Evolutionary conservation across 2,329 filamentous ascomycete genomes (phyloP).

Genomic region (Paecilomyces sp.): DNA sequence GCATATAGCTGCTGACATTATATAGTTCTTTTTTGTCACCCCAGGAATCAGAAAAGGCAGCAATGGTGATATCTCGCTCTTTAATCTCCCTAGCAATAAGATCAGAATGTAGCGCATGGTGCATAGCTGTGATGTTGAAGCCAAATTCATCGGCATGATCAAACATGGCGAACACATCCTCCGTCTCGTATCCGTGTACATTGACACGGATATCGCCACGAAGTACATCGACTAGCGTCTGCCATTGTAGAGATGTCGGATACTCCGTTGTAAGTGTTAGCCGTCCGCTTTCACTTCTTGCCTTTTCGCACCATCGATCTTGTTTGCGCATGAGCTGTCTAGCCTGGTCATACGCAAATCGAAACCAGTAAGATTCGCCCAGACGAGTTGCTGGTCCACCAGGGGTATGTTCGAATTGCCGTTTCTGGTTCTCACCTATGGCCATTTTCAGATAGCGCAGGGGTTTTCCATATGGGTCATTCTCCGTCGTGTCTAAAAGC

Average conservation of each 20-base stretch:
- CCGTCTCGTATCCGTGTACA: slow-evolving; percentile 63
- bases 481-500: slow-evolving; percentile 14
- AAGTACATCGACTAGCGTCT: slow-evolving; percentile 54
- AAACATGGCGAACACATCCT: slow-evolving; percentile 62
- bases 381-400: slow-evolving; percentile 46
- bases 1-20: slow-evolving; percentile 43
- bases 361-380: slow-evolving; percentile 62
- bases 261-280: slow-evolving; percentile 43
- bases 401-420: slow-evolving; percentile 36
- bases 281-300: slow-evolving; percentile 25
- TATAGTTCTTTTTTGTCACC: slow-evolving; percentile 63
- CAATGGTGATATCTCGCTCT: slow-evolving; percentile 47
- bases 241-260: slow-evolving; percentile 57
- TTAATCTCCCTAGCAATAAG: slow-evolving; percentile 49
- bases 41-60: slow-evolving; percentile 64
- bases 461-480: not conserved
- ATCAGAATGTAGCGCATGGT: slow-evolving; percentile 61
- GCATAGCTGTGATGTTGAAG: slow-evolving; percentile 59
- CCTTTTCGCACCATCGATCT: slow-evolving; percentile 60
- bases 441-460: slow-evolving; percentile 70
- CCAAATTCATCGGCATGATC: slow-evolving; percentile 65
- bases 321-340: slow-evolving; percentile 50
- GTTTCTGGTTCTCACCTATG: slow-evolving; percentile 62
- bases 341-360: slow-evolving; percentile 60
- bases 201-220: slow-evolving; percentile 63